Base-by-base conservation (phyloP, 73 alveolate genomes). In the Symbiodinium natans region DNA sequence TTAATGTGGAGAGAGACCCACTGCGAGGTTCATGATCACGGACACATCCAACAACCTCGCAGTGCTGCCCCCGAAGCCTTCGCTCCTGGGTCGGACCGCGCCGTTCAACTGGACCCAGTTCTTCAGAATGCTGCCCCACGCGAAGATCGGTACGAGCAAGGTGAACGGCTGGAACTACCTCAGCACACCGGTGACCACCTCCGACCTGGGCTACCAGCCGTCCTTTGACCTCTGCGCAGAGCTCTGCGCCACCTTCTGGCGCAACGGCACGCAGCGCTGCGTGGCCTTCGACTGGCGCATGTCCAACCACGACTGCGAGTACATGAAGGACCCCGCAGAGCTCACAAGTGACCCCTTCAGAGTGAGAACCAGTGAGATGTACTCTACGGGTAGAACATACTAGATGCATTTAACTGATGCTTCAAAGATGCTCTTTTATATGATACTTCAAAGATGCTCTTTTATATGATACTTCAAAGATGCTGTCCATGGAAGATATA, bases 231-330 rank as follows among this genome's bases (percentile, higher is more conserved):
- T 90, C 29, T 90, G 97, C 77, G 97, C 97, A 2, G 97, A 90
- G 87, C 87, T 90, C 25, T 90, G 97, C 83, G 29, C 97, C 77
- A 90, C 97, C 42, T 90, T 90, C 63, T 90, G 97, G 97, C 97
- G 97, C 21, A 71, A 90, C 10, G 97, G 97, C 36, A 23, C 36
- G 11, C 88, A 73, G 54, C 75, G 97, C 88, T 90, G 97, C 54
- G 52, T 90, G 52, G 97, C 88, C 4, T 90, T 90, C 33, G 97
- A 90, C 77, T 90, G 97, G 97, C 88, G 83, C 39, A 90, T 90
- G 97, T 90, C 97, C 39, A 39, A 90, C 19, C 97, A 90, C 48
- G 97, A 90, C 88, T 90, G 97, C 39, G 97, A 71, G 54, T 15
- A 15, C 77, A 73, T 90, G 27, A 23, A 68, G 77, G 88, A 63